Evolutionary conservation across 2,329 filamentous ascomycete genomes (phyloP), one percentile per base, ranked within the genome.

Genomic region (Colletotrichum sp.): DNA sequence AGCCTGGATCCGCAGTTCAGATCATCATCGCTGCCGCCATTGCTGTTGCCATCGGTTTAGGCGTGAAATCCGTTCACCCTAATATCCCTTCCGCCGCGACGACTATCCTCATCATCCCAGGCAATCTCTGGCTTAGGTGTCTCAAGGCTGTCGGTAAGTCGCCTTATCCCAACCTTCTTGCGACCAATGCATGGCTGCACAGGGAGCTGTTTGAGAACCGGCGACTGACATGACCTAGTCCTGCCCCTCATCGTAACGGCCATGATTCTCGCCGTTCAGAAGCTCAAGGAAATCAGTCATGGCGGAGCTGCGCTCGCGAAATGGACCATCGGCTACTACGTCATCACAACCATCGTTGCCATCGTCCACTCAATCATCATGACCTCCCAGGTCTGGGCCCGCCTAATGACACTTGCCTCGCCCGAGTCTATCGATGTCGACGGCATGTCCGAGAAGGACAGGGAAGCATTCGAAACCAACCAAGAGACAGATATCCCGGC

Each of bases 211-310:
- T 21, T 21, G 33, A 55, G 29, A 55, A 24, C 13, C 47, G 18
- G 31, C n/a, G 11, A n/a, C 57, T 73, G 57, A 74, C 63, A 55
- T 11, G 38, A n/a, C 4, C 7, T 6, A 88, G 87, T 89, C 1
- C 81, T 90, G 3, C 87, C 87, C 3, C 79, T 90, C 68, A 90
- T 90, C 55, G 81, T 89, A 31, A 85, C 83, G 9, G 87, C 88
- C 29, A 89, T 90, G 82, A 85, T 90, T 61, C 81, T 89, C 21
- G 86, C 87, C 7, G 81, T 89, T 8, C 86, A 87, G 61, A 82
- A 83, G n/a, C 82, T 90, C 9, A 83, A 85, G 21, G 83, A 81
- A 8, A 87, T 89, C 84, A 80, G 84, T 13, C 78, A 83, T 12
- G 83, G 84, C 15, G 87, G 84, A 8, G 83, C 81, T 13, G 79